Base-by-base conservation (phyloP, 176 grass and related monocot genomes). In the Puya raimondii region DNA sequence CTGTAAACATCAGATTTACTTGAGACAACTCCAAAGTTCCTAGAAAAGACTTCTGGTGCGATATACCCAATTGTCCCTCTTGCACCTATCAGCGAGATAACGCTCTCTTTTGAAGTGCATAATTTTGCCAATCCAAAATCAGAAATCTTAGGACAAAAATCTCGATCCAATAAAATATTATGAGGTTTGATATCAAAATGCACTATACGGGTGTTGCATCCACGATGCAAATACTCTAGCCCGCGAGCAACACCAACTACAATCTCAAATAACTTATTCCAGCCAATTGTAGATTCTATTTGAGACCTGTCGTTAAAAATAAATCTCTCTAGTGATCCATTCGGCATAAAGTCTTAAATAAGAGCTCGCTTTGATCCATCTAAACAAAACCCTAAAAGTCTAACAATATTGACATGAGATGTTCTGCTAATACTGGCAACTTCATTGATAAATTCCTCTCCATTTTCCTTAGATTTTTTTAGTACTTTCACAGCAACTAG, bases 51-150 rank as follows among this genome's bases (percentile, higher is more conserved):
- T n/a, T n/a, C n/a, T n/a, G n/a, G n/a, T n/a, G n/a, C n/a, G n/a
- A n/a, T n/a, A n/a, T n/a, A 82, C 16, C 79, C 74, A 1, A 82
- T 66, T 10, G 79, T 82, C 71, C 84, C 84, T 47, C 84, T 78
- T 22, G 76, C 68, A 63, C 69, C 79, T 10, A 59, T 65, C n/a
- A 86, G 65, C 27, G 84, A 79, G 1, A 86, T 49, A 15, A 70
- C 73, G 23, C 70, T 86, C 42, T 82, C 74, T 12, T 70, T 84
- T 22, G 64, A 14, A 27, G 10, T 11, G 25, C 64, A 66, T 29
- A 66, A 16, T 27, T 66, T 66, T 13, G 64, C 64, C 25, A 66
- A 27, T 27, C 64, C 64, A 27, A 66, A 66, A 15, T 66, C 64
- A 14, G 64, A n/a, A 47, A 66, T 66, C 27, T 66, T 66, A 14